Evolutionary conservation across 768 basidiomycete species (phyloP).

Genomic region (Pholiota conissans): DNA sequence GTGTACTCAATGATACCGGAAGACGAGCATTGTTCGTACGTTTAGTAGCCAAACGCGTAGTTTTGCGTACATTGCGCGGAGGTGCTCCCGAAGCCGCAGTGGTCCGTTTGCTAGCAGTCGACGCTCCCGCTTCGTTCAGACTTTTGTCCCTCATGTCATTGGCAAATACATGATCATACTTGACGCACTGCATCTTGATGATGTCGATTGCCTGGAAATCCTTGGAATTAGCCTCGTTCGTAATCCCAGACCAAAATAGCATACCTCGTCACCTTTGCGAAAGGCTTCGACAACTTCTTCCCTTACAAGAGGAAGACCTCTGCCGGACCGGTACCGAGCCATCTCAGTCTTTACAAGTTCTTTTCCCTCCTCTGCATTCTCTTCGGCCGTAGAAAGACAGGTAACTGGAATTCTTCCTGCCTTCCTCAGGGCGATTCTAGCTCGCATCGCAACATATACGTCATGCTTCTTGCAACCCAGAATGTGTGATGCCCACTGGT

Average conservation of each 20-base stretch:
- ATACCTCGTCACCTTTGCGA: slow-evolving; percentile 28
- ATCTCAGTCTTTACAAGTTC: slow-evolving; percentile 10
- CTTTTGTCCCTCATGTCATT: slow-evolving; percentile 19
- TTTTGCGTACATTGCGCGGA: background rate
- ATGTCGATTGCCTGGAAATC: slow-evolving; percentile 22
- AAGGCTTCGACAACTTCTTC: slow-evolving; percentile 23
- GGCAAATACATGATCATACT: slow-evolving; percentile 31
- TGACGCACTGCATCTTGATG: slow-evolving; percentile 29
- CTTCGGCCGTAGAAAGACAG: background rate
- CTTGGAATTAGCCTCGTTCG: background rate
- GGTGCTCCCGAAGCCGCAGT: too few relatives aligned
- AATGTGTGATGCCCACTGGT: slow-evolving; percentile 17
- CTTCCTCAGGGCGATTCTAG: slow-evolving; percentile 24
- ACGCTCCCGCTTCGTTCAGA: background rate
- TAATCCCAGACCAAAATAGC: background rate
- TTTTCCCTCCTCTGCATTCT: slow-evolving; percentile 11
- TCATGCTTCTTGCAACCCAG: slow-evolving; percentile 10
- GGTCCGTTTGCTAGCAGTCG: background rate
- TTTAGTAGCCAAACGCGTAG: background rate
- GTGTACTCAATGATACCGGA: too few relatives aligned
- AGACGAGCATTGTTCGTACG: too few relatives aligned
- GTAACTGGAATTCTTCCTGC: slow-evolving; percentile 8
- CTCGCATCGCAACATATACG: slow-evolving; percentile 24
- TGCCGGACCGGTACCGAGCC: slow-evolving; percentile 4
- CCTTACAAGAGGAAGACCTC: slow-evolving; percentile 4